Evolutionary conservation across 441 rosid species (phyloP).

Genomic region (Euphorbia neoarborescens): DNA sequence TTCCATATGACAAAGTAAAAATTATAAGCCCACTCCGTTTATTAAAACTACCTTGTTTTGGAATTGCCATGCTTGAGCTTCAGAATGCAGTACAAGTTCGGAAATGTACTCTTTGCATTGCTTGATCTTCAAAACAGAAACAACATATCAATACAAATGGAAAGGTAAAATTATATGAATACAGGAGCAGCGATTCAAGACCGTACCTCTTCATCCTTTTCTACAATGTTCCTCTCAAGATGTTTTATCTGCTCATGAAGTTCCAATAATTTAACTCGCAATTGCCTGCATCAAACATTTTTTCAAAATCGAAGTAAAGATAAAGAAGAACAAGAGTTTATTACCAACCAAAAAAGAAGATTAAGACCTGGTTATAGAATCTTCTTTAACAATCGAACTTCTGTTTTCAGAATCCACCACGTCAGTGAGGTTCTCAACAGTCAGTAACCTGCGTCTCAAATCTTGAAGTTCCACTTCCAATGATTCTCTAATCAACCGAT

Average conservation of each 20-base stretch:
- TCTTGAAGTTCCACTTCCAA: conserved; percentile 70
- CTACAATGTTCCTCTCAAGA: conserved; percentile 54
- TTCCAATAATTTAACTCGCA: conserved; percentile 34
- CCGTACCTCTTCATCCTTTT: conserved; percentile 60
- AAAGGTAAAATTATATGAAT: no score
- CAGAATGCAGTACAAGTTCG: conserved; percentile 76
- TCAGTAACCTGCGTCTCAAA: conserved; percentile 55
- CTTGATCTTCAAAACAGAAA: conserved; percentile 46
- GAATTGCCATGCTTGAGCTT: conserved; percentile 81
- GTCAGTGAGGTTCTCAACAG: conserved; percentile 54
- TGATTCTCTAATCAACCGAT: conserved; percentile 56
- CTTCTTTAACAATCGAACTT: conserved; percentile 31
- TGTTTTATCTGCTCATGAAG: conserved; percentile 44
- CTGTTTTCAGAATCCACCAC: conserved; percentile 31
- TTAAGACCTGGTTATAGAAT: conserved; percentile 42
- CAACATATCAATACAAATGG: conserved; percentile 9
- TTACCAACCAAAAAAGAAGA: conserved; percentile 19
- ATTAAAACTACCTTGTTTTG: conserved; percentile 64
- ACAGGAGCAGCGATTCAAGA: conserved; percentile 14
- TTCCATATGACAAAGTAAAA: background rate
- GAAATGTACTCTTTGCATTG: conserved; percentile 70
- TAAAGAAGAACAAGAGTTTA: conserved; percentile 20
- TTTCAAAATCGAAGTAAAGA: conserved; percentile 16
- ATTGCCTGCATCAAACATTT: conserved; percentile 30
- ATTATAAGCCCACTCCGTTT: background rate